Evolutionary conservation across 805 yeast species (phyloP), one percentile per base, ranked within the genome.

Genomic region (Lipomyces sp.): DNA sequence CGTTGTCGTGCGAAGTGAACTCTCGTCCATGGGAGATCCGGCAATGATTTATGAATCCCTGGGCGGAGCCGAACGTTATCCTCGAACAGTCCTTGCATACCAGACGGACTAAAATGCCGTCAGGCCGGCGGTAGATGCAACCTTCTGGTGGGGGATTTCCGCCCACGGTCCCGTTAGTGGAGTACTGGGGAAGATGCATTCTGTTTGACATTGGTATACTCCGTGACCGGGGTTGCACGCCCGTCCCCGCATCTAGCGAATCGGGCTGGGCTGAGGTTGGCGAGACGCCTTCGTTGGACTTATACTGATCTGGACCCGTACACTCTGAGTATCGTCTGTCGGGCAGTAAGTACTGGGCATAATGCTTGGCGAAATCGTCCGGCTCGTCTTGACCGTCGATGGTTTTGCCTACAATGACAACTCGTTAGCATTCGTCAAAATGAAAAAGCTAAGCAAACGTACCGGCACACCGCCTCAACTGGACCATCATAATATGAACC

Each of bases 31-130:
- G 96, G 7, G 92, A 89, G 33, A 88, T 82, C 65, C 95, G 80
- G 62, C 89, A 85, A 75, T 90, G 96, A 75, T 89, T 90, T 48
- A 89, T 81, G 71, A 90, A 89, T 15, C 95, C 95, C 74, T 90
- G 95, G 0, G 92, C 90, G 13, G 90, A 85, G 7, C 90, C 87
- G 73, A 90, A 90, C 68, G 89, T 90, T 53, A 86, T 82, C 61
- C 93, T 76, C 10, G 80, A 83, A 76, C 96, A 90, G 60, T 82
- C 84, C 1, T 87, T 85, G 75, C 96, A 90, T 7, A 86, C 86
- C 48, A 90, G 80, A 59, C 86, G 81, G 1, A 90, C 92, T 29
- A 88, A 77, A 0, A 88, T 81, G 1, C 93, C 93, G 75, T 90
- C 95, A n/a, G 51, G 65, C 42, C 72, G 72, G 10, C 74, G 69